Base-by-base conservation (phyloP, 2,329 filamentous ascomycete species). In the Hypoxylon sp. region DNA sequence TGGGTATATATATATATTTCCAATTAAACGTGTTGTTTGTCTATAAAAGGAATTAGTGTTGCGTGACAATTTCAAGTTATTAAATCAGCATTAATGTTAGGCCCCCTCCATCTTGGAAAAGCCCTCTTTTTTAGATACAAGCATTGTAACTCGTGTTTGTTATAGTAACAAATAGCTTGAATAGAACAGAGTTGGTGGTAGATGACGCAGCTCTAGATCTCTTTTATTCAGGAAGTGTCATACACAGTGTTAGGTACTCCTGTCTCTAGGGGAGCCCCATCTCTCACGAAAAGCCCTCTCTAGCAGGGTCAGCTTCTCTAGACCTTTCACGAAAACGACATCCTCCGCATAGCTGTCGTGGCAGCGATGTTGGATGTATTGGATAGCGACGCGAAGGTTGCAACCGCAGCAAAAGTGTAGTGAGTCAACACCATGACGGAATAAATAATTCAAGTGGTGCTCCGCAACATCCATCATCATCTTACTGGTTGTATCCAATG, bases 401-500 rank as follows among this genome's bases (percentile, higher is more conserved):
- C 17, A 44, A 11, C 39, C 39, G 17, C 39, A 44, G 4, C 39
- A 44, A 11, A 44, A n/a, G 17, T 44, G 39, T 3, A 44, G 39
- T 10, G 39, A 44, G 22, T 44, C 39, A 3, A 44, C 39, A 8
- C 39, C 39, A 9, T 44, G 39, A 11, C 22, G 39, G 17, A 17
- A 44, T 2, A 44, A 13, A 44, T 44, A 9, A 22, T 44, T 44
- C 39, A 44, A 19, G 39, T 44, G 39, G 17, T 44, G 39, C 39
- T 44, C 39, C 39, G 39, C 39, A 19, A 44, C 39, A 6, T 44
- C 39, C 39, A 44, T 44, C 39, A 44, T 44, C n/a, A 44, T 44
- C 39, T 44, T 44, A 19, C 39, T 44, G 3, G 39, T 17, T 19
- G 39, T 44, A 6, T 44, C 39, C 8, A 44, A 44, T 4, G 39